A percentile compares a stretch with the other conserved stretches of the same genome.
Evolutionary conservation across 192 early-diverging fungal genomes (phyloP).

Genomic region (Coemansia sp.): DNA sequence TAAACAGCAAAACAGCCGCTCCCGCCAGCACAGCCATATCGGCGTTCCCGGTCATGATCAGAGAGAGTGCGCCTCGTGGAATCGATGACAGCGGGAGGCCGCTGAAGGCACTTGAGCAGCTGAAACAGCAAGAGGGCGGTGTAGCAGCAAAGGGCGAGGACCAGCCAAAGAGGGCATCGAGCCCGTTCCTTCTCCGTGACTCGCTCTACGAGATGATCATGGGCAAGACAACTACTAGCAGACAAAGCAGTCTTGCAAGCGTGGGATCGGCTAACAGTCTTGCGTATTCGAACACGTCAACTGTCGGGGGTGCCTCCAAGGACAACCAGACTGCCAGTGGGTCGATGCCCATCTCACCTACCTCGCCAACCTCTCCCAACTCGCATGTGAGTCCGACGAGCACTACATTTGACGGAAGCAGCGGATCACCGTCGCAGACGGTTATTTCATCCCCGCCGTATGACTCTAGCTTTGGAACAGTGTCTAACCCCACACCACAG

Average conservation of each 20-base stretch:
- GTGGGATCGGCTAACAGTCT: constrained; percentile 35
- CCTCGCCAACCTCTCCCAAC: constrained; percentile 31
- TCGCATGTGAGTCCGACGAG: constrained; percentile 43
- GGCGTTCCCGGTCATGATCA: constrained; percentile 40
- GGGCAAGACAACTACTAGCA: constrained; percentile 40
- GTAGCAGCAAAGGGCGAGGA: constrained; percentile 14
- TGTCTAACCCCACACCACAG: constrained; percentile 8
- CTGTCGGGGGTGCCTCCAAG: constrained; percentile 25
- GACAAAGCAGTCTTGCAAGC: constrained; percentile 30
- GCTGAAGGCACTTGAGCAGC: background rate
- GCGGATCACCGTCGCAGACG: constrained; percentile 31
- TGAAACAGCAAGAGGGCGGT: constrained; percentile 22
- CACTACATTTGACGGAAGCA: constrained; percentile 47
- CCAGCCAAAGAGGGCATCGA: constrained; percentile 12
- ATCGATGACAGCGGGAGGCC: constrained; percentile 13
- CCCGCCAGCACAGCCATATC: constrained; percentile 23
- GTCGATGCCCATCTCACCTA: constrained; percentile 18
- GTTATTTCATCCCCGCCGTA: constrained; percentile 29
- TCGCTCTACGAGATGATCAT: constrained; percentile 56
- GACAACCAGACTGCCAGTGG: constrained; percentile 12
- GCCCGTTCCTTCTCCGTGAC: constrained; percentile 48
- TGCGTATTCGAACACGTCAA: constrained; percentile 42
- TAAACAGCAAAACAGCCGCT: background rate
- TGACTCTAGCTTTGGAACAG: constrained; percentile 24
- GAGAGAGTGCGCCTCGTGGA: constrained; percentile 6